Percentiles rank a stretch among this genome's conserved stretches.
These are phyloP conservation scores for Pseudogymnoascus sp. DNA, from an alignment of 2,329 filamentous ascomycete species.

Conservation along the genomic window DNA sequence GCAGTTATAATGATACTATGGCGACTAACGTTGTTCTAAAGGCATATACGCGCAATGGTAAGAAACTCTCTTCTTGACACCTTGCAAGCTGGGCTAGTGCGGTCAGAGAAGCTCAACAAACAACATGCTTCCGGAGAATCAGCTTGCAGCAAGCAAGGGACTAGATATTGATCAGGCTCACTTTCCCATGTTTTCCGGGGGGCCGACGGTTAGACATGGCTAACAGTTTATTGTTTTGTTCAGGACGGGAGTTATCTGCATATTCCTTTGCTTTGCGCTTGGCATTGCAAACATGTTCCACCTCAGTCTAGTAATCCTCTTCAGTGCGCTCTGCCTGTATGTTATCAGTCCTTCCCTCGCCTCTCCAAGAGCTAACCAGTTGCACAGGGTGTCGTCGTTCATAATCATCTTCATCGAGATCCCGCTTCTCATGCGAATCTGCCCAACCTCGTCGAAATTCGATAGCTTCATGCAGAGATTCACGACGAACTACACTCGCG, in stretches of 20 bases:
- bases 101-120: background rate
- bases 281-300: conserved; percentile 63
- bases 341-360: conserved; percentile 22
- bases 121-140: background rate
- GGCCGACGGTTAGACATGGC: background rate
- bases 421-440: conserved; percentile 91
- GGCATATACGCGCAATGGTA: conserved; percentile 11
- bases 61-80: conserved; percentile 6
- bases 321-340: conserved; percentile 47
- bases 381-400: conserved; percentile 56
- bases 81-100: conserved; percentile 1
- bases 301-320: conserved; percentile 37
- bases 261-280: conserved; percentile 63
- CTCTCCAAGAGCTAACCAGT: conserved; percentile 12
- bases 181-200: background rate
- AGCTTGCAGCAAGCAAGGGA: conserved; percentile 1
- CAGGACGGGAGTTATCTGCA: conserved; percentile 64
- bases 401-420: conserved; percentile 82
- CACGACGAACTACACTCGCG: conserved; percentile 95
- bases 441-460: conserved; percentile 85
- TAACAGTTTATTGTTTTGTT: conserved; percentile 9
- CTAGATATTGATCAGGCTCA: background rate
- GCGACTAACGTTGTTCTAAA: background rate
- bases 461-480: conserved; percentile 84
- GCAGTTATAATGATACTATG: conserved; percentile 11